These are phyloP conservation scores for Centaurea solstitialis DNA, from an alignment of 129 eudicot genomes.

Conservation along the genomic window DNA sequence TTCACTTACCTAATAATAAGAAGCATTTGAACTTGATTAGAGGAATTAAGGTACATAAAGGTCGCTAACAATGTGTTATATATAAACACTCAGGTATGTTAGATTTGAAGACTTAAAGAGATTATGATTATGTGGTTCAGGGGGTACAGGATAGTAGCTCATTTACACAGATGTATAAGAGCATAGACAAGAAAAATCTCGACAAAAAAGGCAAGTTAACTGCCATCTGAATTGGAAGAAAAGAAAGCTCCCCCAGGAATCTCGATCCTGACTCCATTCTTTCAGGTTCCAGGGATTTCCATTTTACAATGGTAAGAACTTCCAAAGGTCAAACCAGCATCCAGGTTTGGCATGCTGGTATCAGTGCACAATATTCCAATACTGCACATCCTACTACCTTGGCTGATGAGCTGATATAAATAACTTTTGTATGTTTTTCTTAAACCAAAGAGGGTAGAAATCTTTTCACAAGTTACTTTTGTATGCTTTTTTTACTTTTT, in stretches of 20 bases:
- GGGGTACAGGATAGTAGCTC: background rate
- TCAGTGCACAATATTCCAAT: background rate
- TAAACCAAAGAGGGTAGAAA: no score
- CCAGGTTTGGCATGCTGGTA: background rate
- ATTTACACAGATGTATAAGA: background rate
- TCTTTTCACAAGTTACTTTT: no score
- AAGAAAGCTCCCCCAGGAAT: background rate
- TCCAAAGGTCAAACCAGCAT: background rate
- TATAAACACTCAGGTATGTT: background rate
- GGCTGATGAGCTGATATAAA: background rate
- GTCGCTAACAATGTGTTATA: background rate
- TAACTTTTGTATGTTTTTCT: no score
- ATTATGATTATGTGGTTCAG: background rate
- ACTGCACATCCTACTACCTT: background rate
- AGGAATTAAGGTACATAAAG: background rate
- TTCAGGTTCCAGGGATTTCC: background rate
- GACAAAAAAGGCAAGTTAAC: background rate
- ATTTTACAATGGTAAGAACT: background rate
- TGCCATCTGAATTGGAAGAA: background rate
- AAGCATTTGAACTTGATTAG: background rate
- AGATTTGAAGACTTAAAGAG: background rate
- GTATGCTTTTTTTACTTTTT: no score
- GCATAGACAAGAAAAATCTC: background rate
- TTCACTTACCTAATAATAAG: conserved; percentile 77
- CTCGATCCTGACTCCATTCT: background rate